These are phyloP conservation scores for Xylaria arbuscula DNA, from an alignment of 2,329 filamentous ascomycete species.

Conservation along the genomic window DNA sequence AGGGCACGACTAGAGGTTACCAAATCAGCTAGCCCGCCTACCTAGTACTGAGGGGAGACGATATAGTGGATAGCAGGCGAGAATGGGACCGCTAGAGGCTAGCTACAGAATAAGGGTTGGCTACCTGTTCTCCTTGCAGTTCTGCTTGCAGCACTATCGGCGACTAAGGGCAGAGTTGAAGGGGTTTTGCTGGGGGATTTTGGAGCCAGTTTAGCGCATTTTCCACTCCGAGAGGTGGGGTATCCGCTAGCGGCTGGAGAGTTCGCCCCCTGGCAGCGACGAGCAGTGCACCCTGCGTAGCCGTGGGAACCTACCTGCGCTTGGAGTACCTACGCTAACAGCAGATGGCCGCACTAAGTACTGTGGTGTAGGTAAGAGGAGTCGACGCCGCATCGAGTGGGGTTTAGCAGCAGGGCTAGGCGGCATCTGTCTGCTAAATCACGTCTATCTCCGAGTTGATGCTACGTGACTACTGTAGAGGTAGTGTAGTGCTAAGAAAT, in stretches of 20 bases:
- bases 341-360: background rate
- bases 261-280: constrained; percentile 1
- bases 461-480: constrained; percentile 17
- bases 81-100: constrained; percentile 28
- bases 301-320: background rate
- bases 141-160: constrained; percentile 25
- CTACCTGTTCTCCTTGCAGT: background rate
- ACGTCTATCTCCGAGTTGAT: constrained; percentile 25
- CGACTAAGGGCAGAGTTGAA: constrained; percentile 6
- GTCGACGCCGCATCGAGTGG: constrained; percentile 21
- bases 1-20: constrained; percentile 11
- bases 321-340: constrained; percentile 13
- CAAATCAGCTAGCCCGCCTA: constrained; percentile 3
- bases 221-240: constrained; percentile 6
- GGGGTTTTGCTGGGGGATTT: constrained; percentile 12
- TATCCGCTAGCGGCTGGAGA: background rate
- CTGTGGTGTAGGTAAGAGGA: background rate
- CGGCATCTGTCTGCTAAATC: constrained; percentile 31
- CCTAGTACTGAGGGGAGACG: constrained; percentile 10
- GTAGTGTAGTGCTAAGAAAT: constrained; percentile 1
- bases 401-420: constrained; percentile 30
- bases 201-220: constrained; percentile 9
- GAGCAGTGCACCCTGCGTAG: background rate
- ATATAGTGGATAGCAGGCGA: background rate
- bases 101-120: constrained; percentile 22